phyloP scores from a whole-genome alignment of 768 basidiomycete species.

The Xanthoconium purpureum region DNA sequence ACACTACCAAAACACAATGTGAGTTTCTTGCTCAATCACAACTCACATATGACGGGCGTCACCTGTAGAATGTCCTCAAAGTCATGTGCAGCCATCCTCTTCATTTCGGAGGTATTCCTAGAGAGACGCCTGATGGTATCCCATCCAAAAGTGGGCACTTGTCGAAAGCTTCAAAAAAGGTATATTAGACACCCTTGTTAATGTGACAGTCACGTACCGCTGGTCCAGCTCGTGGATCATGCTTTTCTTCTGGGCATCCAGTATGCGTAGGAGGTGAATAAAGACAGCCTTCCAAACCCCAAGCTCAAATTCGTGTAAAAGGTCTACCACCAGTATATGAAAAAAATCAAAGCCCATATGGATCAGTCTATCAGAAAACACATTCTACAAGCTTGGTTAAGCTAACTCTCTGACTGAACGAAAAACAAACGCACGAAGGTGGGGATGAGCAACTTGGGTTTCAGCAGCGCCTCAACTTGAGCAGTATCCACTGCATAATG shows the following conservation, averaged over 20 bases:
- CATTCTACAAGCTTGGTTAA: background rate
- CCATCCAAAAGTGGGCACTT: background rate
- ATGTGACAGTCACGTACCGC: background rate
- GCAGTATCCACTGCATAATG: no score
- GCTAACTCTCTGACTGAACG: no score
- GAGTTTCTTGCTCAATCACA: no score
- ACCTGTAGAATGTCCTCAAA: background rate
- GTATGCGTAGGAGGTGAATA: background rate
- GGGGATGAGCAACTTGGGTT: no score
- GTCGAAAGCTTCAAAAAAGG: background rate
- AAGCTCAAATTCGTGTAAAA: background rate
- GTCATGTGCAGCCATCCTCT: background rate
- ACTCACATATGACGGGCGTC: background rate
- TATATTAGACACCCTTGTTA: background rate
- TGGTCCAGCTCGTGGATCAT: background rate
- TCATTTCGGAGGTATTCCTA: background rate
- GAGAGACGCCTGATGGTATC: background rate
- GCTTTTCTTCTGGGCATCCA: background rate
- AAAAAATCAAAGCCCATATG: background rate
- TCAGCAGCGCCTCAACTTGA: no score
- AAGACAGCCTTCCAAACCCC: background rate
- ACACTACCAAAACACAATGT: no score
- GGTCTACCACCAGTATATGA: no score
- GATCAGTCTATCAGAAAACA: background rate
- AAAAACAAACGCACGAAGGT: no score